These are phyloP conservation scores for Musa itinerans DNA, from an alignment of 176 grass and related monocot genomes.

Conservation along the genomic window DNA sequence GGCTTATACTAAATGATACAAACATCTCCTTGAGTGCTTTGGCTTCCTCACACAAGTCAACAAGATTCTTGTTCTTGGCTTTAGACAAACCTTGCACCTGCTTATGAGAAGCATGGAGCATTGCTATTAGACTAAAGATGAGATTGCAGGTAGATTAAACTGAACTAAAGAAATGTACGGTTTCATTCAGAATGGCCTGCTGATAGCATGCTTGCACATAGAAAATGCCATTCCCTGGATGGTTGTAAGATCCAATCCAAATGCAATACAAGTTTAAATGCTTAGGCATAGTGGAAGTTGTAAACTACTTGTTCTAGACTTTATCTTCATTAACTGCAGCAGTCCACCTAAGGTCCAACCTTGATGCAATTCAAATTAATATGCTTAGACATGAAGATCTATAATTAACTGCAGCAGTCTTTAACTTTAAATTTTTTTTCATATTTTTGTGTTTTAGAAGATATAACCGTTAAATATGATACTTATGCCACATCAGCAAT, in stretches of 20 bases:
- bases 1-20: slow-evolving; percentile 29
- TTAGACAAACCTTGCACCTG: slow-evolving; percentile 37
- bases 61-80: slow-evolving; percentile 30
- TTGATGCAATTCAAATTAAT: no score
- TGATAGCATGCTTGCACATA: not conserved
- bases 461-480: no score
- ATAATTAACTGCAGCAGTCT: no score
- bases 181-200: not conserved
- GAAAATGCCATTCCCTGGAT: not conserved
- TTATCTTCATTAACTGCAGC: not conserved
- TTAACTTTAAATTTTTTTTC: no score
- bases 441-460: no score
- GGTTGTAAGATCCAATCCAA: not conserved
- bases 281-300: not conserved
- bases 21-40: slow-evolving; percentile 38
- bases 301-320: not conserved
- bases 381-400: no score
- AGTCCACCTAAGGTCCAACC: not conserved
- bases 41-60: slow-evolving; percentile 35
- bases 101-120: slow-evolving; percentile 6
- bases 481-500: no score
- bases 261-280: not conserved
- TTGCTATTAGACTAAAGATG: slow-evolving; percentile 9
- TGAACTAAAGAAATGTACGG: not conserved
- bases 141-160: slow-evolving; percentile 5